Evolutionary conservation across 352 stramenopile genomes (phyloP), one percentile per base, ranked within the genome.

Genomic region (Globisporangium parvum): DNA sequence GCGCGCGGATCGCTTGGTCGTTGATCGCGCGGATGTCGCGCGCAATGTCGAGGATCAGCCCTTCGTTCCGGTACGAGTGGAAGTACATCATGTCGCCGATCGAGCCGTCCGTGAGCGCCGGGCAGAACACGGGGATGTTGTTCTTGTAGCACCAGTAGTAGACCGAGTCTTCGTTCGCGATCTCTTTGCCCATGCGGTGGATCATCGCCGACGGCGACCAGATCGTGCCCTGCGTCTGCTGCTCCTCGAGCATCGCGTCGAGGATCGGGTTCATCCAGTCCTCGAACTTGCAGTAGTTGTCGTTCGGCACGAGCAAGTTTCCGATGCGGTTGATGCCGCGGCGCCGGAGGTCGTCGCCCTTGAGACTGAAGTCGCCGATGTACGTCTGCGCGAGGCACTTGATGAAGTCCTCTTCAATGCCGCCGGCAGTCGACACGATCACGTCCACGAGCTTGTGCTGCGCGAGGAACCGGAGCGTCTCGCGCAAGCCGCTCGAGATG

Each of bases 81-180:
- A 99, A 99, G 82, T 99, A 99, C n/a, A 99, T 91, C 98, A 99
- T 99, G 69, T 99, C 98, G 39, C 98, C 98, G 55, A 99, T 95
- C 44, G 88, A 98, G 47, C 98, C 98, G 74, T 99, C 98, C 35
- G 98, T 99, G 42, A 99, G 75, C 15, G 97, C 96, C 0, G 98
- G 98, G 67, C 96, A 99, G 71, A 99, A 99, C 8, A 99, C 93
- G 6, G 98, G 98, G 67, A 99, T 99, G 65, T 98, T 72, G 81
- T 99, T 99, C 77, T 98, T 99, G 62, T 96, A 93, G 49, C 84
- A 91, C 98, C 98, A 99, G 75, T 99, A 99, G 66, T 99, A 98
- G 39, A 99, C 96, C 42, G 93, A 99, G 3, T 98, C 90, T 56
- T 96, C 81, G 67, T 99, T 87, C 73, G 99, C 76, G 57, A 99